These are phyloP conservation scores for Neospermospora avenae DNA, from an alignment of 2,329 filamentous ascomycete species.

Conservation along the genomic window DNA sequence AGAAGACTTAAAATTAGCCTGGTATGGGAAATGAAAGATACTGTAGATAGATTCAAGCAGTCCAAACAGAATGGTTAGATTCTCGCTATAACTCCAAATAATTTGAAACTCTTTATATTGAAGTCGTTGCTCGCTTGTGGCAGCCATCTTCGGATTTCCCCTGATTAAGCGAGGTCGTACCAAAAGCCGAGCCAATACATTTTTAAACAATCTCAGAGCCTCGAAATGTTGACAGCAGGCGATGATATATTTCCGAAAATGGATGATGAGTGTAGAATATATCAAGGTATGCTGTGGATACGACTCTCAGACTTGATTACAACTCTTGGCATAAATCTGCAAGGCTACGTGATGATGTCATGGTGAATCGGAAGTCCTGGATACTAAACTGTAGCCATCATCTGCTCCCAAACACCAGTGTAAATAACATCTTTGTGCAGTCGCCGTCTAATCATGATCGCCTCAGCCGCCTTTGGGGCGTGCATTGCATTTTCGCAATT, in stretches of 20 bases:
- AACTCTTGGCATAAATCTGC: not conserved
- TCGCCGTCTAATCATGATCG: not conserved
- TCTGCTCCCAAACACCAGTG: not conserved
- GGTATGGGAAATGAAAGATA: not conserved
- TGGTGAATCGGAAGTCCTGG: not conserved
- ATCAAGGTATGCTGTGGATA: not conserved
- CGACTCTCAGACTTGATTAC: not conserved
- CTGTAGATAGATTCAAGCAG: not conserved
- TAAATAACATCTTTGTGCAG: not conserved
- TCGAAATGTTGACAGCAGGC: not conserved
- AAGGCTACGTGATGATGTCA: slow-evolving; percentile 3
- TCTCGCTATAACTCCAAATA: not conserved
- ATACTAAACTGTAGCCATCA: not conserved
- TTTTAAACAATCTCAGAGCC: not conserved
- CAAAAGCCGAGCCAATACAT: not conserved
- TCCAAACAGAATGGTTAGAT: not conserved
- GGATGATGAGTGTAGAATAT: not conserved
- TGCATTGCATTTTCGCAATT: not conserved
- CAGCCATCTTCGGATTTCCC: not conserved
- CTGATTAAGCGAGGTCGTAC: not conserved
- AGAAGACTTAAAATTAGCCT: not conserved
- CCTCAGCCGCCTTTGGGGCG: not conserved
- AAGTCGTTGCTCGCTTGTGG: not conserved
- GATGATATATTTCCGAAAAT: not conserved
- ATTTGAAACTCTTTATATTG: not conserved